These are phyloP conservation scores for Leccinum rimulosum DNA, from an alignment of 768 basidiomycete genomes.

Conservation along the genomic window DNA sequence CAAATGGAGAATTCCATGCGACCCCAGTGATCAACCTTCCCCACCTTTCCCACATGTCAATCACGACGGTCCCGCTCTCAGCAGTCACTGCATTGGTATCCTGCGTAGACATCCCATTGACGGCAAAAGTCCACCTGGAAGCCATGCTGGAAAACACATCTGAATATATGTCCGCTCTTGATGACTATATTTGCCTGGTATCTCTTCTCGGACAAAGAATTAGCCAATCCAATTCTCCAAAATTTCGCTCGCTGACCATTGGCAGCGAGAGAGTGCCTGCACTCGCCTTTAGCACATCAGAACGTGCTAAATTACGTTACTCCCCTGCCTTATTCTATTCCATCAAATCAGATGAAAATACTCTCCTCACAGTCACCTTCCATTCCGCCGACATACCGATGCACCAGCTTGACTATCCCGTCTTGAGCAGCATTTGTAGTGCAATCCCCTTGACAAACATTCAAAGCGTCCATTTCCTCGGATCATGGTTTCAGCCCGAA, in stretches of 20 bases:
- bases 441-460: background rate
- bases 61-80: background rate
- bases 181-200: background rate
- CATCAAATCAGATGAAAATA: background rate
- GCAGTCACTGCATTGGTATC: background rate
- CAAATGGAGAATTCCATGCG: too few relatives aligned
- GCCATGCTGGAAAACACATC: background rate
- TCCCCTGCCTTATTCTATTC: background rate
- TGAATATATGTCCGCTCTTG: too few relatives aligned
- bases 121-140: background rate
- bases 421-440: background rate
- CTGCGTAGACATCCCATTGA: background rate
- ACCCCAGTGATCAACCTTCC: background rate
- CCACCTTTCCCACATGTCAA: background rate
- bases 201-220: background rate
- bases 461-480: background rate
- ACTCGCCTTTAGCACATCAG: too few relatives aligned
- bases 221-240: background rate
- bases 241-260: background rate
- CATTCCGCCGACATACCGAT: too few relatives aligned
- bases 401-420: background rate
- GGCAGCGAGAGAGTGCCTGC: too few relatives aligned
- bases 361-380: background rate
- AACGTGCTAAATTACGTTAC: too few relatives aligned
- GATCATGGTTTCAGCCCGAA: background rate